phyloP scores from a whole-genome alignment of 169 alveolate species.

The Perkinsus marinus region DNA sequence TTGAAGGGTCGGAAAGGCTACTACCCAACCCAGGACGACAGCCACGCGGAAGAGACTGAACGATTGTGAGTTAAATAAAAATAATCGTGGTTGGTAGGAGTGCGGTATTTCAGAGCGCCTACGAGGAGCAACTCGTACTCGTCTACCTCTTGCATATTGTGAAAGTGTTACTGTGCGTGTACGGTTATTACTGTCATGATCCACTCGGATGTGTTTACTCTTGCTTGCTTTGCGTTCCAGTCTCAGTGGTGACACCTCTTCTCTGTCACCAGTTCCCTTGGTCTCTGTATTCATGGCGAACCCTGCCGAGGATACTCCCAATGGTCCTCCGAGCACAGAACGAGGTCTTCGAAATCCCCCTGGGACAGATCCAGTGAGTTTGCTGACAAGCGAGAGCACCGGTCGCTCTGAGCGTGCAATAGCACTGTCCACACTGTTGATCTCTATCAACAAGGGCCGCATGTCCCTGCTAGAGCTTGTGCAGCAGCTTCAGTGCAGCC shows the following conservation, averaged over 20 bases:
- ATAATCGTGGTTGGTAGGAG: background rate
- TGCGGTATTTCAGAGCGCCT: background rate
- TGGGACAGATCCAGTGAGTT: background rate
- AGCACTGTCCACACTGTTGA: background rate
- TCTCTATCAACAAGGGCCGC: background rate
- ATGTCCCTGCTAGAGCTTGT: background rate
- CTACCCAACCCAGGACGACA: background rate
- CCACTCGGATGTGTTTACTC: background rate
- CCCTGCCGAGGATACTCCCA: background rate
- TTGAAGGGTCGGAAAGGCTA: background rate
- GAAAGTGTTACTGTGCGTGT: too few relatives aligned
- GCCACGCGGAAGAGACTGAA: background rate
- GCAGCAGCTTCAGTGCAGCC: background rate
- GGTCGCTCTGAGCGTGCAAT: background rate
- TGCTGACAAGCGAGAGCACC: background rate
- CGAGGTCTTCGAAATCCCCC: background rate
- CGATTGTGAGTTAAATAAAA: background rate
- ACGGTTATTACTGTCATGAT: background rate
- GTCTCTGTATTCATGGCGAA: background rate
- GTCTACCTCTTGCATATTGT: background rate
- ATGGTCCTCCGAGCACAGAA: too few relatives aligned
- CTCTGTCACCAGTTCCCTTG: background rate
- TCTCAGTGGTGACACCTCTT: background rate
- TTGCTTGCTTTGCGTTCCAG: background rate
- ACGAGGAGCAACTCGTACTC: background rate